These are phyloP conservation scores for Sutorius eximius DNA, from an alignment of 1,284 basidiomycete species.

Conservation along the genomic window DNA sequence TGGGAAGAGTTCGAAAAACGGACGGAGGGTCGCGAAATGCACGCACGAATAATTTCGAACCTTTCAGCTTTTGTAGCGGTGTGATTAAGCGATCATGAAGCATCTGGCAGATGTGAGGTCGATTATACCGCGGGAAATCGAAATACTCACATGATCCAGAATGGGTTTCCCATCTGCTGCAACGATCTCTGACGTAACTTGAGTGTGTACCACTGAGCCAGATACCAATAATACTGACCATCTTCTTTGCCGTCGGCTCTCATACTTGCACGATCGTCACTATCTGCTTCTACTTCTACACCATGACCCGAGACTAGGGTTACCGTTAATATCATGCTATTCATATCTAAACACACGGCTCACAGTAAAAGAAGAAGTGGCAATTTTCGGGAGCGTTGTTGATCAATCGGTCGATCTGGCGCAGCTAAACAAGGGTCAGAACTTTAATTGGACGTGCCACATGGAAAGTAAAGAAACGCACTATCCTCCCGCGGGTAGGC, in stretches of 20 bases:
- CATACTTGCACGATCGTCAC: slow-evolving; percentile 16
- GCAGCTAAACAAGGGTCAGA: slow-evolving; percentile 8
- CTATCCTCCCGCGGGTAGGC: slow-evolving; percentile 34
- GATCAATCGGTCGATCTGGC: slow-evolving; percentile 32
- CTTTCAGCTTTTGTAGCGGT: slow-evolving; percentile 22
- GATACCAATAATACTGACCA: slow-evolving; percentile 26
- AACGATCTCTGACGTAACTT: slow-evolving; percentile 21
- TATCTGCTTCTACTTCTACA: slow-evolving; percentile 23
- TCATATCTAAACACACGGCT: neutral
- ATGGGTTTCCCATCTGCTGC: slow-evolving; percentile 23
- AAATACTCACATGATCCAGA: slow-evolving; percentile 20
- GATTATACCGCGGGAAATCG: neutral
- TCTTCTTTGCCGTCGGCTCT: slow-evolving; percentile 37
- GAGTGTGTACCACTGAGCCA: neutral
- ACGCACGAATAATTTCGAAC: slow-evolving; percentile 23
- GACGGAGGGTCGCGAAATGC: neutral
- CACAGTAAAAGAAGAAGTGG: slow-evolving; percentile 42
- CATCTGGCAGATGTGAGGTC: slow-evolving; percentile 10
- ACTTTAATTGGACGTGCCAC: no score
- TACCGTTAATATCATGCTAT: neutral
- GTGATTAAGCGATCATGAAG: slow-evolving; percentile 22
- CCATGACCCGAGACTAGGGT: slow-evolving; percentile 36
- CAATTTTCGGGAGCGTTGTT: slow-evolving; percentile 29
- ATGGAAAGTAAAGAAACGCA: slow-evolving; percentile 12
- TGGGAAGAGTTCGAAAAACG: slow-evolving; percentile 5